These are phyloP conservation scores for Globisporangium nunn DNA, from an alignment of 352 stramenopile species.

Conservation along the genomic window DNA sequence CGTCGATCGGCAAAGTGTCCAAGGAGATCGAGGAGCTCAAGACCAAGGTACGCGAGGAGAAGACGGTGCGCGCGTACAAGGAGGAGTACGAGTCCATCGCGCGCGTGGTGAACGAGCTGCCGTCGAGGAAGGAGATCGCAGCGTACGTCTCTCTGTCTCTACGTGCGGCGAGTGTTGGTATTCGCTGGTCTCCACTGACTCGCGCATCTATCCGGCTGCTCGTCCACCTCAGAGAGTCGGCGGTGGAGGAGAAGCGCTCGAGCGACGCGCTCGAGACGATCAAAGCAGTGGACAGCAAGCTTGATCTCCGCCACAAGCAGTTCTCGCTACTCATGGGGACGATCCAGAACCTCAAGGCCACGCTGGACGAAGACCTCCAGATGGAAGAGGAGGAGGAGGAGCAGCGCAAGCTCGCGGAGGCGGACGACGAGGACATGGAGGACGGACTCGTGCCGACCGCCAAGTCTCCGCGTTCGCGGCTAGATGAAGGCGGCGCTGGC, in stretches of 20 bases:
- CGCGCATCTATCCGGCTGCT: not conserved
- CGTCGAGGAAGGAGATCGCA: slow-evolving; percentile 53
- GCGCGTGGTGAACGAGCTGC: slow-evolving; percentile 75
- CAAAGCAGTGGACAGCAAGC: slow-evolving; percentile 44
- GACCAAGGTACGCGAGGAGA: slow-evolving; percentile 64
- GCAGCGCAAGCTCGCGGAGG: slow-evolving; percentile 20
- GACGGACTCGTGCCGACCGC: slow-evolving; percentile 12
- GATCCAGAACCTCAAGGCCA: slow-evolving; percentile 81
- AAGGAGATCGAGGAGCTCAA: slow-evolving; percentile 79
- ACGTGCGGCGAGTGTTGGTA: not conserved
- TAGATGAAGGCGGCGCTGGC: slow-evolving; percentile 1
- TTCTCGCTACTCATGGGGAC: slow-evolving; percentile 76
- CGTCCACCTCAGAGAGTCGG: slow-evolving; percentile 29
- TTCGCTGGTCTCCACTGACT: not conserved
- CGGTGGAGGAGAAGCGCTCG: slow-evolving; percentile 49
- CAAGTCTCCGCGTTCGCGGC: slow-evolving; percentile 11
- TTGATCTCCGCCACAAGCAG: slow-evolving; percentile 72
- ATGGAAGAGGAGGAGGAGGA: slow-evolving; percentile 62
- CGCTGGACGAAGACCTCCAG: slow-evolving; percentile 57
- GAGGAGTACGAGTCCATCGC: slow-evolving; percentile 86
- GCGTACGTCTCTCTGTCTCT: slow-evolving; percentile 20
- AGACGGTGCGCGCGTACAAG: slow-evolving; percentile 75
- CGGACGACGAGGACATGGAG: slow-evolving; percentile 73
- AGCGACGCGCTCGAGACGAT: slow-evolving; percentile 48
- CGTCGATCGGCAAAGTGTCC: slow-evolving; percentile 48